Percentiles rank a stretch among this genome's conserved stretches.
Evolutionary conservation across 164 flowering plant genomes (phyloP).

Genomic region (Protea cynaroides): DNA sequence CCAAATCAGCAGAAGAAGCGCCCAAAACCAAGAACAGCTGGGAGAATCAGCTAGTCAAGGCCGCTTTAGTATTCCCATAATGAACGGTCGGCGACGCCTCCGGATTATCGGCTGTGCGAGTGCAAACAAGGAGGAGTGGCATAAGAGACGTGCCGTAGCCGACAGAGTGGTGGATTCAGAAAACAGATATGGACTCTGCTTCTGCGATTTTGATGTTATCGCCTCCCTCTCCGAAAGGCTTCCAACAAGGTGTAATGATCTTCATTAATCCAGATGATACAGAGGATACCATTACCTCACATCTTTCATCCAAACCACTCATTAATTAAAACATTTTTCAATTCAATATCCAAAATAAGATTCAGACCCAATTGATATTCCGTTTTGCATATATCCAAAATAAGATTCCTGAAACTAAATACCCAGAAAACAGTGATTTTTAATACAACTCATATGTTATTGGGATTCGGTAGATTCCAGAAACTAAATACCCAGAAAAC

Average conservation of each 20-base stretch:
- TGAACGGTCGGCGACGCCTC: conserved; percentile 44
- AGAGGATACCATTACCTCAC: conserved; percentile 45
- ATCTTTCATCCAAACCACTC: conserved; percentile 40
- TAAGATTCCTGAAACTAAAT: conserved; percentile 11
- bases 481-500: conserved; percentile 18
- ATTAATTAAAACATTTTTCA: conserved; percentile 25
- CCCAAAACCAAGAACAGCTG: conserved; percentile 19
- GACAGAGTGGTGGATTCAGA: conserved; percentile 61
- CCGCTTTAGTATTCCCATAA: conserved; percentile 4
- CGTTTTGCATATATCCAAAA: no score
- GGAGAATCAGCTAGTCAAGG: conserved; percentile 5
- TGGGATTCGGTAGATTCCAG: conserved; percentile 22
- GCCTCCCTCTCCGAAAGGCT: conserved; percentile 50
- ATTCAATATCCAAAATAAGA: conserved; percentile 13
- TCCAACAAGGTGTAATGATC: conserved; percentile 71
- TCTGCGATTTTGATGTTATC: conserved; percentile 40
- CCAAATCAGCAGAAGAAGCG: conserved; percentile 22
- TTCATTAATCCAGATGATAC: conserved; percentile 32
- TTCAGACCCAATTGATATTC: conserved; percentile 9
- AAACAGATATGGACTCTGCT: conserved; percentile 35
- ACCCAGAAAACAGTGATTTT: conserved; percentile 13
- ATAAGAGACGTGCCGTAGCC: conserved; percentile 70
- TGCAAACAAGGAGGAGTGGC: conserved; percentile 50
- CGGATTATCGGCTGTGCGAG: conserved; percentile 38
- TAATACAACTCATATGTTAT: conserved; percentile 22